Evolutionary conservation across 176 grass and related monocot genomes (phyloP).

Genomic region (Sorghum bicolor): DNA sequence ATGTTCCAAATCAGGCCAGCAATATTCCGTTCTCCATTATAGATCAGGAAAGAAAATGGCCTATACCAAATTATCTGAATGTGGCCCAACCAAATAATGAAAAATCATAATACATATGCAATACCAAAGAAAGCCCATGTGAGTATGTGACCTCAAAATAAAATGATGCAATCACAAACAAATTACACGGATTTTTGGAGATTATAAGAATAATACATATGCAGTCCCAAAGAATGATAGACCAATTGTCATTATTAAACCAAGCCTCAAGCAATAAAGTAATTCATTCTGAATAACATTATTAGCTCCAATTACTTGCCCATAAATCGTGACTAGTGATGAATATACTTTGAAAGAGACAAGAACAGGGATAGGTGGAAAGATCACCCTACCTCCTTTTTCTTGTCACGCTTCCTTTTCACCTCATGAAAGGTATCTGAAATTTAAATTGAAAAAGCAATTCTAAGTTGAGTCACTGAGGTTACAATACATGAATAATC

Average conservation of each 20-base stretch:
- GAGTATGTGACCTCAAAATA: background rate
- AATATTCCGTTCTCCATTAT: background rate
- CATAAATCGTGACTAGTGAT: background rate
- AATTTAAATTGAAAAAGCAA: background rate
- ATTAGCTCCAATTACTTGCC: background rate
- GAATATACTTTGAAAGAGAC: background rate
- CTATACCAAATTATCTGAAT: background rate
- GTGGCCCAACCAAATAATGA: background rate
- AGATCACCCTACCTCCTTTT: slow-evolving; percentile 59
- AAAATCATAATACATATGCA: background rate
- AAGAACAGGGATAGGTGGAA: background rate
- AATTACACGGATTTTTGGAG: background rate
- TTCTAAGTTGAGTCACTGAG: background rate
- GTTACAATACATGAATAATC: background rate
- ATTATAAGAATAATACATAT: background rate
- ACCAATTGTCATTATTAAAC: background rate
- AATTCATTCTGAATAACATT: background rate
- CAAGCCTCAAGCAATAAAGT: background rate
- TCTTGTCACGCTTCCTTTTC: slow-evolving; percentile 76
- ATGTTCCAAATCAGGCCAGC: background rate
- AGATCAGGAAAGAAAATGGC: no score
- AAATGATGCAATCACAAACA: background rate
- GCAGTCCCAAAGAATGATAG: background rate
- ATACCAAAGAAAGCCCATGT: background rate
- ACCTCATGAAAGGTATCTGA: slow-evolving; percentile 78